Evolutionary conservation across 345 rosid genomes (phyloP).

Genomic region (Hibiscus trionum): DNA sequence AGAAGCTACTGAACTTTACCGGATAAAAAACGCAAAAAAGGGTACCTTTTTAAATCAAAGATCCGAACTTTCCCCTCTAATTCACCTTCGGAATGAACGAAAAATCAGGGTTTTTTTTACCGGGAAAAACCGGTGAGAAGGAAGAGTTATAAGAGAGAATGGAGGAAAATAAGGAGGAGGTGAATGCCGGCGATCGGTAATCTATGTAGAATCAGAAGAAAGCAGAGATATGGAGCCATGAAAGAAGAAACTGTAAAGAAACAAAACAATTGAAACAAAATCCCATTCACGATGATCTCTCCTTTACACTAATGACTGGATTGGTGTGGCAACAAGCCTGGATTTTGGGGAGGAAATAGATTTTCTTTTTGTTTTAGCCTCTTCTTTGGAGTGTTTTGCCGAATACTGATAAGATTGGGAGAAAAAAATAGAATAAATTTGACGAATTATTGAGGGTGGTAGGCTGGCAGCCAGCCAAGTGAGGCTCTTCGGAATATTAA

Average conservation of each 20-base stretch:
- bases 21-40: background rate
- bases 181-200: conserved; percentile 55
- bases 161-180: conserved; percentile 74
- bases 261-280: background rate
- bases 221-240: conserved; percentile 21
- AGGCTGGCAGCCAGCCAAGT: background rate
- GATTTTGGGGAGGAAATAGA: background rate
- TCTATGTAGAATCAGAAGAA: conserved; percentile 33
- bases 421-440: background rate
- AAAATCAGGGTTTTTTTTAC: background rate
- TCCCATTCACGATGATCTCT: conserved; percentile 20
- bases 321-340: background rate
- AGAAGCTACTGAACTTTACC: background rate
- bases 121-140: conserved; percentile 21
- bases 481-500: background rate
- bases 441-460: background rate
- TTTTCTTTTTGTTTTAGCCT: background rate
- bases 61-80: background rate
- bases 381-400: background rate
- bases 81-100: background rate
- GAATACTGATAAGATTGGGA: background rate
- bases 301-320: background rate
- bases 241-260: background rate
- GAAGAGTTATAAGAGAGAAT: conserved; percentile 61
- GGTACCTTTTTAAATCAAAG: background rate